Base-by-base conservation (phyloP, 1,284 basidiomycete species). In the Marasmius tenuissimus region DNA sequence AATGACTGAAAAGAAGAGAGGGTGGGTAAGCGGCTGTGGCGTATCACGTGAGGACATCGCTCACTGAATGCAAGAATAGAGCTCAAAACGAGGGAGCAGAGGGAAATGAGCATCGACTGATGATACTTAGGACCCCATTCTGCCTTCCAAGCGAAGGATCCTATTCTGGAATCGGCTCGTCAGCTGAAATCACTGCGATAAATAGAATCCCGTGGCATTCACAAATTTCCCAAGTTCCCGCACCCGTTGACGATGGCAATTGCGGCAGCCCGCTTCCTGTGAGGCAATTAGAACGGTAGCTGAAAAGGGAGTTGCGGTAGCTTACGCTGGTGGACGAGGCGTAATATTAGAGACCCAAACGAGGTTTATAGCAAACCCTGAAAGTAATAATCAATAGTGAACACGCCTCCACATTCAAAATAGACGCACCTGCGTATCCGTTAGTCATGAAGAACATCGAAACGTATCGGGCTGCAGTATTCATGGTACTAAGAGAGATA, bases 261-360 rank as follows among this genome's bases (percentile, higher is more conserved):
- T 0, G 80, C 80, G 0, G 76, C 81, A 6, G 82, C 76, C 22
- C 83, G 75, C 65, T 83, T 85, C 34, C 64, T 59, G 33, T 33
- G 22, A 42, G 42, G n/a, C 10, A 22, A 38, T 51, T 40, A 18
- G 14, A 54, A 37, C 37, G 9, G 57, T 35, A 48, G 27, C 14
- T 49, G 34, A 18, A 58, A 6, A 14, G n/a, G 8, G 3, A 16
- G 52, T 37, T 34, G 22, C 18, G 50, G 12, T 6, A 39, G 62
- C 73, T 60, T 67, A 80, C 66, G 85, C 83, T 35, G 88, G 88
- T 37, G 87, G 88, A 8, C 88, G 78, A 3, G 87, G 83, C 58
- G 90, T 75, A 0, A 81, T 76, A 63, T 86, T 87, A 0, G 85
- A 81, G 4, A 86, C 84, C 86, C 89, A 91, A 0, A 85, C 83